Percentiles rank a stretch among this genome's conserved stretches.
These are phyloP conservation scores for Trichosanthes truncata DNA, from an alignment of 306 rosid genomes.

Conservation along the genomic window DNA sequence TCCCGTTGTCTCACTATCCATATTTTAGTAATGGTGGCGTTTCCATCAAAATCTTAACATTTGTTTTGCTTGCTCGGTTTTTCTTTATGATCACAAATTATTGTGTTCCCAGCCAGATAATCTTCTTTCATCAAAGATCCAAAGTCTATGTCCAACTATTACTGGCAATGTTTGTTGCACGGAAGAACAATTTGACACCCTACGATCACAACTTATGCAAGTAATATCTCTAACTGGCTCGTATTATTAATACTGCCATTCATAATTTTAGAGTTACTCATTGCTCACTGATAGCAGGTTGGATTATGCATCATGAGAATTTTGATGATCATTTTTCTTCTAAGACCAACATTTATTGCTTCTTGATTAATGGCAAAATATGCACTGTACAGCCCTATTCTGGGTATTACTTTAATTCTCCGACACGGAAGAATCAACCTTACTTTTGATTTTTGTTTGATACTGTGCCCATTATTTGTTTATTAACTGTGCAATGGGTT, in stretches of 20 bases:
- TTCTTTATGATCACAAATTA: slow-evolving; percentile 7
- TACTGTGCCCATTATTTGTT: background rate
- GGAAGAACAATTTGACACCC: slow-evolving; percentile 78
- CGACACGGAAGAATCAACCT: background rate
- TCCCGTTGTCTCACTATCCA: background rate
- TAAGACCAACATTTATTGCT: background rate
- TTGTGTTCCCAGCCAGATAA: slow-evolving; percentile 72
- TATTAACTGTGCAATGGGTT: too few relatives aligned
- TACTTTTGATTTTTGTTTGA: background rate
- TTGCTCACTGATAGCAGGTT: background rate
- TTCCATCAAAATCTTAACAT: background rate
- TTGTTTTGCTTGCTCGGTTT: background rate
- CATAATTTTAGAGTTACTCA: background rate
- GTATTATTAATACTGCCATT: background rate
- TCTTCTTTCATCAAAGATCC: slow-evolving; percentile 87
- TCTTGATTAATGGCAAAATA: background rate
- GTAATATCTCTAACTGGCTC: slow-evolving; percentile 24
- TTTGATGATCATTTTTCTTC: background rate
- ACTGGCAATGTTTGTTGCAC: slow-evolving; percentile 90
- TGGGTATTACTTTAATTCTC: background rate
- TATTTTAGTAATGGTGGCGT: background rate
- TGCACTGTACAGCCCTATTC: background rate
- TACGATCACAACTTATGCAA: slow-evolving; percentile 81
- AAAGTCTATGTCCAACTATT: slow-evolving; percentile 91
- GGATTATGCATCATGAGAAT: background rate